Percentiles rank a stretch among this genome's conserved stretches.
Evolutionary conservation across 177 flowering plant species (phyloP).

Genomic region (Vitis hybrid): DNA sequence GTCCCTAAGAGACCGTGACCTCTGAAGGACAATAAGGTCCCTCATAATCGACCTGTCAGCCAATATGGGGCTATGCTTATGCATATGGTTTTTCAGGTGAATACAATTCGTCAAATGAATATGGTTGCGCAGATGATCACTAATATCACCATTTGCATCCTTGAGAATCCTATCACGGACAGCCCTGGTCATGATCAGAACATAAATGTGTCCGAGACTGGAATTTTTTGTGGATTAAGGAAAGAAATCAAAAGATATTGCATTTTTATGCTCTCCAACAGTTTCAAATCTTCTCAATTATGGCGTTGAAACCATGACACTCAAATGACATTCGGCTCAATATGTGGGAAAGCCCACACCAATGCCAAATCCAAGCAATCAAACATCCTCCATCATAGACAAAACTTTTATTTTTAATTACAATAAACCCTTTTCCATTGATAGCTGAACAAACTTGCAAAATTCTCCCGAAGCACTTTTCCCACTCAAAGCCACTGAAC

Average conservation of each 20-base stretch:
- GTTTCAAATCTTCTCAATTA: constrained; percentile 19
- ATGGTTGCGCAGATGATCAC: constrained; percentile 91
- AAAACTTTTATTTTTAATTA: not conserved
- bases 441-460: constrained; percentile 2
- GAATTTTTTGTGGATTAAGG: constrained; percentile 18
- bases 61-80: constrained; percentile 71
- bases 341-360: not conserved
- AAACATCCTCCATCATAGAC: constrained; percentile 4
- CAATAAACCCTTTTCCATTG: not conserved
- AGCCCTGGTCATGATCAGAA: constrained; percentile 81
- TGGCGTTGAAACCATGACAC: constrained; percentile 1
- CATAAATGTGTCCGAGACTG: constrained; percentile 17
- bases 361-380: constrained; percentile 16
- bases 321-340: not conserved
- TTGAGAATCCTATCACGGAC: constrained; percentile 69
- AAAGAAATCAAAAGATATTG: constrained; percentile 19
- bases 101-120: constrained; percentile 93
- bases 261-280: constrained; percentile 22
- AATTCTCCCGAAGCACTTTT: constrained; percentile 5
- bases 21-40: constrained; percentile 85
- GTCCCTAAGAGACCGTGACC: constrained; percentile 87
- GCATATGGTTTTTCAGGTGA: constrained; percentile 97
- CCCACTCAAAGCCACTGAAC: not conserved
- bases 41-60: constrained; percentile 78
- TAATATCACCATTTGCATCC: constrained; percentile 78